A percentile compares a stretch with the other conserved stretches of the same genome.
phyloP scores from a whole-genome alignment of 1,284 basidiomycete genomes.

The Rhodotorula sp. region DNA sequence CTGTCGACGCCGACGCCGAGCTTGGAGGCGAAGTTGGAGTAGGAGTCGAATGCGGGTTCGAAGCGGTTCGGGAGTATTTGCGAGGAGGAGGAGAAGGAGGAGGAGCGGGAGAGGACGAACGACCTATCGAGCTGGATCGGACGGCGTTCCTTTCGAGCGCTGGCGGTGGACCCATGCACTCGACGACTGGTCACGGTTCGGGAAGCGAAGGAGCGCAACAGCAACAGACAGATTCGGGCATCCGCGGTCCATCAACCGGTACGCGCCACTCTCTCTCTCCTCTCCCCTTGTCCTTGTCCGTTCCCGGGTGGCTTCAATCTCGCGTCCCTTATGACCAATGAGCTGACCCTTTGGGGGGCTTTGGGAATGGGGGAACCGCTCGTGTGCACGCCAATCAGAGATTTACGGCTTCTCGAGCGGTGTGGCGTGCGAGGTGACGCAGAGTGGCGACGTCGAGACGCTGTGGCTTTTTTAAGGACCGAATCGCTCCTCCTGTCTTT shows the following conservation, averaged over 20 bases:
- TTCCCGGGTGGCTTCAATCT: too few species aligned
- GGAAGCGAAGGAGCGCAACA: slow-evolving; percentile 5
- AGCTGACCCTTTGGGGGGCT: too few species aligned
- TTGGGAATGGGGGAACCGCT: too few species aligned
- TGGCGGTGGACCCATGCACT: too few species aligned
- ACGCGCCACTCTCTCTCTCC: background rate
- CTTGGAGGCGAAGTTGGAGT: background rate
- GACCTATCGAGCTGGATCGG: slow-evolving; percentile 44
- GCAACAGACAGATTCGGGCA: background rate
- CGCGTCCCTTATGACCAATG: too few species aligned
- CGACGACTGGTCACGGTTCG: too few species aligned
- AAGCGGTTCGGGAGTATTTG: background rate
- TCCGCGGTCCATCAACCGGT: slow-evolving; percentile 42
- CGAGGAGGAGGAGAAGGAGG: background rate
- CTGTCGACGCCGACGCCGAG: background rate
- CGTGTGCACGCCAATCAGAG: slow-evolving; percentile 28
- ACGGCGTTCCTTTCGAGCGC: slow-evolving; percentile 32
- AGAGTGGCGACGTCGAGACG: slow-evolving; percentile 42
- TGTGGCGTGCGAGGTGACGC: slow-evolving; percentile 44
- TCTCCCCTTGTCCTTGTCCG: too few species aligned
- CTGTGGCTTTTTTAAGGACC: slow-evolving; percentile 44
- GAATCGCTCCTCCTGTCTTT: too few species aligned
- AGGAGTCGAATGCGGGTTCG: slow-evolving; percentile 1
- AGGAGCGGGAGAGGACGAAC: slow-evolving; percentile 17
- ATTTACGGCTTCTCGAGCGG: slow-evolving; percentile 41